A percentile compares a stretch with the other conserved stretches of the same genome.
Evolutionary conservation across 1,284 basidiomycete genomes (phyloP).

Genomic region (Apiotrichum mycotoxinovorans): DNA sequence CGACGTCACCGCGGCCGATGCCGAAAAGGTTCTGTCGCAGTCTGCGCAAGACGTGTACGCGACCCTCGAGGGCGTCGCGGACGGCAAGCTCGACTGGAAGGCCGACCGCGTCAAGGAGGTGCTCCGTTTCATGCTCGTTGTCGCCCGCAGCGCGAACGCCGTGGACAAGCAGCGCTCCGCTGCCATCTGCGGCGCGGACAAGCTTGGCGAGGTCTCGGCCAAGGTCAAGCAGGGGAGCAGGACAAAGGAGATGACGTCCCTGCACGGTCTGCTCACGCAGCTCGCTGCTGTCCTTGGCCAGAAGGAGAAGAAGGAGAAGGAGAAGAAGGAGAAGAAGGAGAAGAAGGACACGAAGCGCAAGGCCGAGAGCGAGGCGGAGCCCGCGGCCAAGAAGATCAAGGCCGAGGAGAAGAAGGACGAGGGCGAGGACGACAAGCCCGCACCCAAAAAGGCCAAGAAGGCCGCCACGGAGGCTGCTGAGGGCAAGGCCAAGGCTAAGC

Average conservation of each 20-base stretch:
- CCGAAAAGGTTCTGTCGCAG: constrained; percentile 56
- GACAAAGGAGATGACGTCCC: constrained; percentile 54
- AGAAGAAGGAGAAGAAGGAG: constrained; percentile 42
- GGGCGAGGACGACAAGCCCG: background rate
- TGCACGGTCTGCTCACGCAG: constrained; percentile 57
- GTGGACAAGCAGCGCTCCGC: background rate
- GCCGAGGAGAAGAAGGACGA: constrained; percentile 12
- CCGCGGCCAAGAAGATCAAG: constrained; percentile 18
- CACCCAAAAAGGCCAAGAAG: constrained; percentile 3
- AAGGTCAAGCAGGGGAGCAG: constrained; percentile 49
- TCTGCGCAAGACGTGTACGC: constrained; percentile 58
- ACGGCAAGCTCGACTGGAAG: constrained; percentile 52
- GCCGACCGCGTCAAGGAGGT: constrained; percentile 73
- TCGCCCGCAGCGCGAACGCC: constrained; percentile 61
- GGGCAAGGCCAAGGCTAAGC: constrained; percentile 16
- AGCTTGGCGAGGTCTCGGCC: constrained; percentile 34
- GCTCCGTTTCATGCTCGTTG: constrained; percentile 66
- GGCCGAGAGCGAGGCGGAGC: constrained; percentile 12
- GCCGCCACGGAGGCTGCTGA: background rate
- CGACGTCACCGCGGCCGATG: constrained; percentile 45
- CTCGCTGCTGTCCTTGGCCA: constrained; percentile 42
- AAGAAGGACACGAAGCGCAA: constrained; percentile 10
- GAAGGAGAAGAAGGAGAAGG: constrained; percentile 22
- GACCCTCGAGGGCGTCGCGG: constrained; percentile 56
- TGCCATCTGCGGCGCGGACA: constrained; percentile 4